Evolutionary conservation across 345 rosid genomes (phyloP).

Genomic region (Nasturtium officinale): DNA sequence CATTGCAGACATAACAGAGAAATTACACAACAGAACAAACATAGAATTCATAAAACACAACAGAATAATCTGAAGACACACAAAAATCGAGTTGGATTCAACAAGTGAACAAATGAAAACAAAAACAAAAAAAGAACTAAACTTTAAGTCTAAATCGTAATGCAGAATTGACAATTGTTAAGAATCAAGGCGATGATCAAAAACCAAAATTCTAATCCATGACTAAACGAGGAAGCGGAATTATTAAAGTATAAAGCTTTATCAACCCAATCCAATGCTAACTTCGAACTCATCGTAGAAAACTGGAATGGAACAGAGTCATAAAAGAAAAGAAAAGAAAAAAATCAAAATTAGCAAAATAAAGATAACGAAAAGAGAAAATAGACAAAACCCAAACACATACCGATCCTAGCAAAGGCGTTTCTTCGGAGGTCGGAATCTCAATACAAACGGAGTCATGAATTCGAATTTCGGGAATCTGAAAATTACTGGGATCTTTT

Average conservation of each 20-base stretch:
- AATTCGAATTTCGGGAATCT: conserved; percentile 30
- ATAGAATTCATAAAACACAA: neutral
- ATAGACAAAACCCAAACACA: conserved; percentile 13
- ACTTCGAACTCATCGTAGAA: neutral
- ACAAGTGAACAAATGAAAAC: neutral
- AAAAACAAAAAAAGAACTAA: neutral
- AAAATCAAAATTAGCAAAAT: conserved; percentile 10
- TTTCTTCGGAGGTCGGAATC: conserved; percentile 26
- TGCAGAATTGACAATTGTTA: conserved; percentile 20
- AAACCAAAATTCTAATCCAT: conserved; percentile 10
- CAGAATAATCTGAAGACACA: neutral
- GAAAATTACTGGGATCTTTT: conserved; percentile 33
- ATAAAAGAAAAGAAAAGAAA: neutral
- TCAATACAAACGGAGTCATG: conserved; percentile 34
- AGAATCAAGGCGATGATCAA: neutral
- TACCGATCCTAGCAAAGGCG: conserved; percentile 33
- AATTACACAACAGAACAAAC: neutral
- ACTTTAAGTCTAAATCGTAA: conserved; percentile 5
- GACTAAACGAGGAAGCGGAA: neutral
- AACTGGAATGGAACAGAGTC: conserved; percentile 1
- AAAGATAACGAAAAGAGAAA: neutral
- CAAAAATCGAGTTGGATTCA: neutral
- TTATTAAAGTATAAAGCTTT: neutral
- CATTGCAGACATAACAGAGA: neutral
- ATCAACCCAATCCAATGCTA: neutral